A percentile compares a stretch with the other conserved stretches of the same genome.
These are phyloP conservation scores for Chamaecyparis obtusa DNA, from an alignment of 75 land plant species.

Conservation along the genomic window DNA sequence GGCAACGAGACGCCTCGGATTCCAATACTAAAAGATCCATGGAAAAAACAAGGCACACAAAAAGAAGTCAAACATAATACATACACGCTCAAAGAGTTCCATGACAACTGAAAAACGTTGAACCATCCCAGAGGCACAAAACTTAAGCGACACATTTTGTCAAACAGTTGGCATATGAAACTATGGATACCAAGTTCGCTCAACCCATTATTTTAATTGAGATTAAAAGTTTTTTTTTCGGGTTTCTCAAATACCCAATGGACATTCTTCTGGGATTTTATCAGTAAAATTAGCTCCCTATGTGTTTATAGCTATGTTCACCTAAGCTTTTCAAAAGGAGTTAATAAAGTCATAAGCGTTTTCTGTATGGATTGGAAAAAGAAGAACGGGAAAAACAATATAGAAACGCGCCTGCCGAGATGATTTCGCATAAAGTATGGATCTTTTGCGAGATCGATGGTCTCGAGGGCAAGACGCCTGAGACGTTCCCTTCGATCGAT, in stretches of 20 bases:
- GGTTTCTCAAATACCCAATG: neutral
- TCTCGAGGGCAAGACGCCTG: conserved; percentile 90
- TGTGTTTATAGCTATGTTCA: neutral
- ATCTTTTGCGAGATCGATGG: conserved; percentile 99
- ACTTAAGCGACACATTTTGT: neutral
- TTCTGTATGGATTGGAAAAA: neutral
- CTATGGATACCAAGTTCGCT: neutral
- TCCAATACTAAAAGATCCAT: too few relatives aligned
- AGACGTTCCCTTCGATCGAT: conserved; percentile 93
- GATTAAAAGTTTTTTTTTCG: neutral
- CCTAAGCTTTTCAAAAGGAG: neutral
- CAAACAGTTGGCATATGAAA: neutral
- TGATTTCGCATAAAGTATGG: conserved; percentile 99
- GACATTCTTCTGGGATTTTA: neutral
- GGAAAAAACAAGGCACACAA: too few relatives aligned
- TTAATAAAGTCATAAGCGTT: neutral
- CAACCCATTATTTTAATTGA: neutral
- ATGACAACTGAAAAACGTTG: neutral
- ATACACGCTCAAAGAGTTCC: neutral
- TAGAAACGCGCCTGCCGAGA: conserved; percentile 67
- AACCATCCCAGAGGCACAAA: neutral
- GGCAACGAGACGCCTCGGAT: too few relatives aligned
- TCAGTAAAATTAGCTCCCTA: neutral
- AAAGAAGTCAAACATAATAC: neutral
- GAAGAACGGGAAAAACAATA: neutral